A percentile compares a stretch with the other conserved stretches of the same genome.
These are phyloP conservation scores for Acanthamoeba quina DNA, from an alignment of 208 protist species.

Conservation along the genomic window DNA sequence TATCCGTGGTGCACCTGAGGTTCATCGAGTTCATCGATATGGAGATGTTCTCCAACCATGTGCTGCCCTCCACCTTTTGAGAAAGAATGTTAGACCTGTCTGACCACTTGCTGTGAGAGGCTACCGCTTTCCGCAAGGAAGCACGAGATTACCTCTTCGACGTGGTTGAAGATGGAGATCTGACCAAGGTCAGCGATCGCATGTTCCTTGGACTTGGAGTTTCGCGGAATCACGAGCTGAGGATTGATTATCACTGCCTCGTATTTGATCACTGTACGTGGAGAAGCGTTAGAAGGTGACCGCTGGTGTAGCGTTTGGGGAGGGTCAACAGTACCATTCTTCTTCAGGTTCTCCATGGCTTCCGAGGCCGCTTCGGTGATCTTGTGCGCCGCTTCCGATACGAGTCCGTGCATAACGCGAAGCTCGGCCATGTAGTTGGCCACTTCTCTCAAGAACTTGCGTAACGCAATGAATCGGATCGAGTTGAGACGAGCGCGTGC, in stretches of 20 bases:
- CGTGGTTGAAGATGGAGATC: conserved; percentile 66
- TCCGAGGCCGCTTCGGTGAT: conserved; percentile 58
- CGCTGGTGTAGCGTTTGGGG: not conserved
- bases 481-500: conserved; percentile 43
- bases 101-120: not conserved
- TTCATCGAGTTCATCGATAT: conserved; percentile 70
- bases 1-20: conserved; percentile 27
- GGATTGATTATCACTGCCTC: conserved; percentile 57
- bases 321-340: conserved; percentile 24
- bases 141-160: conserved; percentile 9
- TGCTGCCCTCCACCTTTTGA: not conserved
- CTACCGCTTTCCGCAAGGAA: not conserved
- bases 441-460: conserved; percentile 48
- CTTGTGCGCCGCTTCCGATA: conserved; percentile 65
- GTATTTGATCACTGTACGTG: conserved; percentile 36
- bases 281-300: not conserved
- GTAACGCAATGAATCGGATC: conserved; percentile 25
- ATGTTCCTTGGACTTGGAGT: conserved; percentile 18
- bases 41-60: conserved; percentile 58
- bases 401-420: conserved; percentile 35
- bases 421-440: conserved; percentile 69
- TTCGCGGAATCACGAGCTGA: conserved; percentile 36
- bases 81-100: not conserved
- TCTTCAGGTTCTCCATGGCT: conserved; percentile 29
- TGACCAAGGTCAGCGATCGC: conserved; percentile 64